These are phyloP conservation scores for Trichoderma sp. DNA, from an alignment of 2,329 filamentous ascomycete genomes.

Conservation along the genomic window DNA sequence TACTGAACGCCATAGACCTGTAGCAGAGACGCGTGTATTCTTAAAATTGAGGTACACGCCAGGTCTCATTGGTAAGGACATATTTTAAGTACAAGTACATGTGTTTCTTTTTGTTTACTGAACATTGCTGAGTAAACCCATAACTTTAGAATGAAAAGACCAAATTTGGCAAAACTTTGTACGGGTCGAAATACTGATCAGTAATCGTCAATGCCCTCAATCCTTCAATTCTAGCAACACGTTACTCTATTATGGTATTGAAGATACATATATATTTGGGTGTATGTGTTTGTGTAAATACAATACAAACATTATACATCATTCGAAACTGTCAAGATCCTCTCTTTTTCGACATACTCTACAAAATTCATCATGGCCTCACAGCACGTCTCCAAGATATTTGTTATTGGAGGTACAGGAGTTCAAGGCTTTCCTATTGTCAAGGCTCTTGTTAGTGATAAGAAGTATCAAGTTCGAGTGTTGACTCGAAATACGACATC, in stretches of 20 bases:
- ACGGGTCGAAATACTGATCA: not conserved
- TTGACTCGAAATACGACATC: not conserved
- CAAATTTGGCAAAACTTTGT: not conserved
- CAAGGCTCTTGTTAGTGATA: not conserved
- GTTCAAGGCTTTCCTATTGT: not conserved
- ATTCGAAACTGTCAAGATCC: not conserved
- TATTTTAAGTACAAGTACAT: not conserved
- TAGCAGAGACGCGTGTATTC: not conserved
- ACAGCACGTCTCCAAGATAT: not conserved
- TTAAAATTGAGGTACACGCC: not conserved
- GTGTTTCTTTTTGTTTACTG: not conserved
- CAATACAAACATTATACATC: not conserved
- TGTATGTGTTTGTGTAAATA: not conserved
- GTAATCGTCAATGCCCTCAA: not conserved
- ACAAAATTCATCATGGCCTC: not conserved
- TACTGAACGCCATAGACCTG: not conserved
- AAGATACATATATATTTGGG: no score
- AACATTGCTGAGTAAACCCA: not conserved
- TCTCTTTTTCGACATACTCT: not conserved
- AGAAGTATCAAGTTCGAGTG: conserved; percentile 2
- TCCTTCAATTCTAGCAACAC: no score
- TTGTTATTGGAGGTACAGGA: conserved; percentile 7
- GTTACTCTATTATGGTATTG: no score
- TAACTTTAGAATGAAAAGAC: not conserved
- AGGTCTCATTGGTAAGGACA: not conserved